These are phyloP conservation scores for Diplocarpon mali DNA, from an alignment of 2,329 filamentous ascomycete genomes.

Conservation along the genomic window DNA sequence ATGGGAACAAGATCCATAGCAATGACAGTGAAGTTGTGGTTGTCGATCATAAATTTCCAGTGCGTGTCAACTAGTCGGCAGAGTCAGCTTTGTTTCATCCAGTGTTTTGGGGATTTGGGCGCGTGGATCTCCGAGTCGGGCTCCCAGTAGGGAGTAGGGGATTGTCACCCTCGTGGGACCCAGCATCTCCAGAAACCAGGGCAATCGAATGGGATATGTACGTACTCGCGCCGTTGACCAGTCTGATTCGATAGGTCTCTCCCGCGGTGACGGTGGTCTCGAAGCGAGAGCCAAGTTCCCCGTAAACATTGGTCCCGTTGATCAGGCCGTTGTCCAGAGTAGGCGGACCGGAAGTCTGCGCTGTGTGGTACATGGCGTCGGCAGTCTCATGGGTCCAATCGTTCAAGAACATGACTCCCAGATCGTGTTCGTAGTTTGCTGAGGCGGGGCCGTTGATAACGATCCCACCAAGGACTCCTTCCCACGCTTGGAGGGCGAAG, in stretches of 20 bases:
- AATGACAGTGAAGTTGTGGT: conserved; percentile 46
- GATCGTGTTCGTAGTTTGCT: conserved; percentile 48
- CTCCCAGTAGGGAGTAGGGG: too few relatives aligned
- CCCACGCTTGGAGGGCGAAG: conserved; percentile 36
- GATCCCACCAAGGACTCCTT: conserved; percentile 48
- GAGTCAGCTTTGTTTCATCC: too few relatives aligned
- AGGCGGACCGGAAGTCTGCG: conserved; percentile 17
- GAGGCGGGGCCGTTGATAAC: conserved; percentile 49
- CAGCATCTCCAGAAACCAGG: too few relatives aligned
- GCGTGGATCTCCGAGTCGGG: too few relatives aligned
- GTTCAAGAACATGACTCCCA: conserved; percentile 37
- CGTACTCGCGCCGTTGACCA: conserved; percentile 31
- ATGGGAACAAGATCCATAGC: conserved; percentile 46
- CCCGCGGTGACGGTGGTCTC: conserved; percentile 30
- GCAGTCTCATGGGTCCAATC: conserved; percentile 25
- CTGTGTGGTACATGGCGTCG: conserved; percentile 12
- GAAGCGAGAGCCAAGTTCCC: conserved; percentile 17
- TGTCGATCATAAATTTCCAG: conserved; percentile 37
- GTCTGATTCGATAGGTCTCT: conserved; percentile 33
- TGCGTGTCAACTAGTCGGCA: conserved; percentile 7
- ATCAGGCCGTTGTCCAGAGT: conserved; percentile 25
- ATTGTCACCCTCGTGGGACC: too few relatives aligned
- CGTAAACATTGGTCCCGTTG: conserved; percentile 20
- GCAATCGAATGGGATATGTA: too few relatives aligned
- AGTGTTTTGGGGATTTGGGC: too few relatives aligned